Evolutionary conservation across 2,329 filamentous ascomycete genomes (phyloP).

Genomic region (Colletotrichum phormii): DNA sequence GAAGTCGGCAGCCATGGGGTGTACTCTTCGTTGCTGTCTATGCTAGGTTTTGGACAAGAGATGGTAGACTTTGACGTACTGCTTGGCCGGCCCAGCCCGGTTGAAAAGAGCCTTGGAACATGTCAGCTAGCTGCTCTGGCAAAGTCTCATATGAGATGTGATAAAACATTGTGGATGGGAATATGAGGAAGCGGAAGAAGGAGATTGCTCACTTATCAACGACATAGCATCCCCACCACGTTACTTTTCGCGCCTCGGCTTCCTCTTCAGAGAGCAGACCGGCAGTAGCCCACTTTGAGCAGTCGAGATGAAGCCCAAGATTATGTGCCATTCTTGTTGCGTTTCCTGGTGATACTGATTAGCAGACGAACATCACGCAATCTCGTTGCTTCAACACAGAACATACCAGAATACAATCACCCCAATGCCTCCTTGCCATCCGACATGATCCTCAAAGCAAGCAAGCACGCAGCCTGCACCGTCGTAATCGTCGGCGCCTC

Average conservation of each 20-base stretch:
- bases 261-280: slow-evolving; percentile 36
- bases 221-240: slow-evolving; percentile 41
- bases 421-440: slow-evolving; percentile 41
- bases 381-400: background rate
- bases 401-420: slow-evolving; percentile 39
- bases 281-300: slow-evolving; percentile 27
- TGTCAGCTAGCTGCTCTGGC: background rate
- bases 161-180: background rate
- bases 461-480: slow-evolving; percentile 39
- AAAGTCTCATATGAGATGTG: background rate
- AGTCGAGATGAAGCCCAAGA: slow-evolving; percentile 41
- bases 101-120: slow-evolving; percentile 34
- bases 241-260: slow-evolving; percentile 38
- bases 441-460: slow-evolving; percentile 39
- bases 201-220: slow-evolving; percentile 39
- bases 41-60: slow-evolving; percentile 38
- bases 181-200: background rate
- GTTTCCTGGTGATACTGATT: slow-evolving; percentile 30
- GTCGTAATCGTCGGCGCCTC: slow-evolving; percentile 40
- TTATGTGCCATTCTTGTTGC: slow-evolving; percentile 42
- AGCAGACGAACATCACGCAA: background rate
- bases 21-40: slow-evolving; percentile 34
- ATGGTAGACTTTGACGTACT: slow-evolving; percentile 34
- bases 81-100: slow-evolving; percentile 39
- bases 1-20: slow-evolving; percentile 34